These are phyloP conservation scores for Arthrobotrys iridis DNA, from an alignment of 2,329 filamentous ascomycete genomes.

Conservation along the genomic window DNA sequence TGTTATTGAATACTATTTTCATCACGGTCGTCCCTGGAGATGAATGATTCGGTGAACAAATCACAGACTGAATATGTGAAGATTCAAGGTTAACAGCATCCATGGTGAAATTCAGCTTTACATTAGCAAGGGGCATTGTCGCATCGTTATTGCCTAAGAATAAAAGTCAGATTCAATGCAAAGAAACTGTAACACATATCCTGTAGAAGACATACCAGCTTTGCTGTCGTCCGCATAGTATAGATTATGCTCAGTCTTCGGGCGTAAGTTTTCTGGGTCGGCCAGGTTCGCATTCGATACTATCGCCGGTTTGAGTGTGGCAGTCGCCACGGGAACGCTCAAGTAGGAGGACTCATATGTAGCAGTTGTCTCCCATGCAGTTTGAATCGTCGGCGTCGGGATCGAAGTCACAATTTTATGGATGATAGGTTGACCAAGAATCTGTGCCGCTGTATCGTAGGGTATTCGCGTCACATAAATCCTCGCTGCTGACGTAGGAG, in stretches of 20 bases:
- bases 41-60: constrained; percentile 21
- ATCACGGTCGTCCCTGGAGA: constrained; percentile 9
- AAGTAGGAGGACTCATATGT: constrained; percentile 8
- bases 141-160: constrained; percentile 23
- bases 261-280: constrained; percentile 38
- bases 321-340: constrained; percentile 18
- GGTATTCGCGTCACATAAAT: constrained; percentile 14
- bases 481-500: not conserved
- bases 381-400: constrained; percentile 24
- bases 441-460: constrained; percentile 22
- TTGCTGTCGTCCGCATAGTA: constrained; percentile 45
- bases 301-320: constrained; percentile 33
- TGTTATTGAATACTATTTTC: constrained; percentile 42
- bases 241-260: constrained; percentile 28
- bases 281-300: constrained; percentile 33
- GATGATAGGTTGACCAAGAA: constrained; percentile 32
- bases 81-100: constrained; percentile 41
- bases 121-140: constrained; percentile 36
- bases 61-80: constrained; percentile 44
- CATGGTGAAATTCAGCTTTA: constrained; percentile 47
- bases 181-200: not conserved
- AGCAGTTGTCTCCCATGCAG: constrained; percentile 28
- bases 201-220: constrained; percentile 13
- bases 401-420: constrained; percentile 25
- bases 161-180: not conserved